Conservation (phyloP, 352 stramenopile genomes). For the Aphanomyces invadans region DNA sequence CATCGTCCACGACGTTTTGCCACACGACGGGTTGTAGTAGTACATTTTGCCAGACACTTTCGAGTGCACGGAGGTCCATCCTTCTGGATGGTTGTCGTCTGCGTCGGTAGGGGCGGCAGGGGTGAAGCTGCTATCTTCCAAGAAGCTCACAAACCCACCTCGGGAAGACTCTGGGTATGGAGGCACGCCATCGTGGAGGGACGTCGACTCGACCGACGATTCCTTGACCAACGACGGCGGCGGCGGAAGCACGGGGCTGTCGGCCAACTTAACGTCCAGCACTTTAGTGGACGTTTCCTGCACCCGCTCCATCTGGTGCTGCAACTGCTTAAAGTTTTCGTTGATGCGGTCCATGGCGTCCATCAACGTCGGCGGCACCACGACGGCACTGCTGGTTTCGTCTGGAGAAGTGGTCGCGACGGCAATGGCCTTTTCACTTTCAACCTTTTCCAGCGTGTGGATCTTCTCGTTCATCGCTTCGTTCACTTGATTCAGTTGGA, state of each 20-base stretch:
- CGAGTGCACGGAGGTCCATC: conserved; percentile 63
- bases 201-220: too few relatives aligned
- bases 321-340: conserved; percentile 9
- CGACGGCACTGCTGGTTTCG: too few relatives aligned
- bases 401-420: not conserved
- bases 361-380: not conserved
- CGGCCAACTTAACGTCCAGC: conserved; percentile 6
- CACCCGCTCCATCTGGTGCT: conserved; percentile 14
- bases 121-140: conserved; percentile 53
- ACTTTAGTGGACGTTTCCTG: conserved; percentile 2
- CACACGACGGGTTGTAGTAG: conserved; percentile 73
- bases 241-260: not conserved
- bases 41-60: conserved; percentile 72
- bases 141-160: conserved; percentile 55
- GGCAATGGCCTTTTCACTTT: not conserved
- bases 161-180: not conserved
- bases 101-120: conserved; percentile 37
- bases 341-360: conserved; percentile 10
- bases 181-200: not conserved
- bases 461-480: conserved; percentile 18
- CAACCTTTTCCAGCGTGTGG: conserved; percentile 8
- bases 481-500: conserved; percentile 7
- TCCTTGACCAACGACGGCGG: not conserved
- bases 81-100: conserved; percentile 32
- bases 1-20: conserved; percentile 69